Evolutionary conservation across 805 yeast genomes (phyloP).

Genomic region (Metschnikowia peoriensis): DNA sequence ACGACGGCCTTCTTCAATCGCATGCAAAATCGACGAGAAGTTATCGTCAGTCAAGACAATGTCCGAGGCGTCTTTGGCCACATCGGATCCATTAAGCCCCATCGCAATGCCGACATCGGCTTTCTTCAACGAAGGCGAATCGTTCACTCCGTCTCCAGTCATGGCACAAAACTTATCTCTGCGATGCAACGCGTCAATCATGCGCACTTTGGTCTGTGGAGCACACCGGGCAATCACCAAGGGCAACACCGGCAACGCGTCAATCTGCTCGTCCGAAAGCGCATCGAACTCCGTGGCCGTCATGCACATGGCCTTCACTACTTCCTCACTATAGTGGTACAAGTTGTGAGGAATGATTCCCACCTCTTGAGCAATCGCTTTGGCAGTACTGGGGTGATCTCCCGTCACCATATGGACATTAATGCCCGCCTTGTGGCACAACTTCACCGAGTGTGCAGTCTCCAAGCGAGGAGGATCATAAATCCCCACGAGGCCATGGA

Average conservation of each 20-base stretch:
- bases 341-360: slow-evolving; percentile 40
- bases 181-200: slow-evolving; percentile 68
- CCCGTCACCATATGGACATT: slow-evolving; percentile 24
- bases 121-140: slow-evolving; percentile 27
- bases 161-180: slow-evolving; percentile 57
- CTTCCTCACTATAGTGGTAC: slow-evolving; percentile 53
- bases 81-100: slow-evolving; percentile 31
- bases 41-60: slow-evolving; percentile 29
- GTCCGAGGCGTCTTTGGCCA: slow-evolving; percentile 29
- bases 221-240: slow-evolving; percentile 81
- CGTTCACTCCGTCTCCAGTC: slow-evolving; percentile 55
- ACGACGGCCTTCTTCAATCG: slow-evolving; percentile 26
- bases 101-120: slow-evolving; percentile 32
- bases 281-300: slow-evolving; percentile 71
- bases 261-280: slow-evolving; percentile 59
- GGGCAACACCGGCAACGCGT: slow-evolving; percentile 61
- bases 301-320: slow-evolving; percentile 68
- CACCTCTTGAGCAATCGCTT: slow-evolving; percentile 23
- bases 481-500: slow-evolving; percentile 22
- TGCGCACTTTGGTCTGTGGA: slow-evolving; percentile 76
- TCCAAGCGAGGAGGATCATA: slow-evolving; percentile 22
- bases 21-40: slow-evolving; percentile 27
- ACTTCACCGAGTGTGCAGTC: slow-evolving; percentile 19
- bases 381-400: slow-evolving; percentile 24
- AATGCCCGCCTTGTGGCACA: slow-evolving; percentile 22